Evolutionary conservation across 805 yeast genomes (phyloP).

Genomic region (Schwanniomyces occidentalis): DNA sequence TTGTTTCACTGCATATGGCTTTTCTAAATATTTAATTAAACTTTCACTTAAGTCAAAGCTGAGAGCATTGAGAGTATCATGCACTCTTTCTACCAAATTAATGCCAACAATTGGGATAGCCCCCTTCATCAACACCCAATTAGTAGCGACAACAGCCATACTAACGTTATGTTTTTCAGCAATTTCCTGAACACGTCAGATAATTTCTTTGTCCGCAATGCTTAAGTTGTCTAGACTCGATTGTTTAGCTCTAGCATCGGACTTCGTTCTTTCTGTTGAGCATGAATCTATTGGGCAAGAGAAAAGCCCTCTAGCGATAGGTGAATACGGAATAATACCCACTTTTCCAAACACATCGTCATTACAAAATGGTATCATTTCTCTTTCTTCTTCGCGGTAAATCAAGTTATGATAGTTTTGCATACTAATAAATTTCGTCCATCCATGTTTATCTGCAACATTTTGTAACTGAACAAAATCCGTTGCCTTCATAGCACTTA

Average conservation of each 20-base stretch:
- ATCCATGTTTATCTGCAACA: conserved; percentile 54
- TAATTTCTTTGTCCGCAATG: conserved; percentile 7
- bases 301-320: conserved; percentile 54
- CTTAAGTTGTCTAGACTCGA: conserved; percentile 4
- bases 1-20: conserved; percentile 18
- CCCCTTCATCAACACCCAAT: conserved; percentile 8
- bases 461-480: conserved; percentile 56
- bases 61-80: no score
- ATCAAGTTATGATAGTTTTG: conserved; percentile 59
- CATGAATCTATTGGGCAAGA: conserved; percentile 41
- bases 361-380: conserved; percentile 53
- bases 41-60: no score
- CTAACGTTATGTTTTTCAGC: conserved; percentile 8
- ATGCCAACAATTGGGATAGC: conserved; percentile 8
- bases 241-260: conserved; percentile 9
- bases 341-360: conserved; percentile 40
- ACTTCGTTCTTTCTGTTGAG: conserved; percentile 5
- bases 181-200: conserved; percentile 11
- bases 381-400: conserved; percentile 64
- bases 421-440: conserved; percentile 60
- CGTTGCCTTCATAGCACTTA: conserved; percentile 56
- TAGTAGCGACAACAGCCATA: conserved; percentile 13
- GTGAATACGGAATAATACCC: conserved; percentile 63
- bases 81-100: conserved; percentile 2
- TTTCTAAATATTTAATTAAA: no score